phyloP scores from a whole-genome alignment of 108 stramenopile genomes.

The Cyclotella distinguenda region DNA sequence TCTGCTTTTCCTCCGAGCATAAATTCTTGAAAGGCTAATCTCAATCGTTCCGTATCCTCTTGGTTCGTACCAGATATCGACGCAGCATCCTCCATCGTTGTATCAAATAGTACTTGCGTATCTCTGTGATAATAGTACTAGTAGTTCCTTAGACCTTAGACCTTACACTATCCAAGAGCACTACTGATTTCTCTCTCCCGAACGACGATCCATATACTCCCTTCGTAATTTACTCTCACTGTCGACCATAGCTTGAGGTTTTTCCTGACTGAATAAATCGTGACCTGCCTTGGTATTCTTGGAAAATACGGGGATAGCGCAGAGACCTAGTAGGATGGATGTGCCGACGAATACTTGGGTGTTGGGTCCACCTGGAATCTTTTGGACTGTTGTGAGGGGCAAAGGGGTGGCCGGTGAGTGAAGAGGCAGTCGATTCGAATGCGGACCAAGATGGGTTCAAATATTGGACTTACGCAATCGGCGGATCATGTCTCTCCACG shows the following conservation, averaged over 20 bases:
- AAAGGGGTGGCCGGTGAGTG: background rate
- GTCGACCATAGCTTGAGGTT: conserved; percentile 68
- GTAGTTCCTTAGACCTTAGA: background rate
- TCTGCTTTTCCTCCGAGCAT: conserved; percentile 36
- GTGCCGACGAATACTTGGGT: conserved; percentile 62
- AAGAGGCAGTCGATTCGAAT: background rate
- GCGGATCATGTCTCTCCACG: background rate
- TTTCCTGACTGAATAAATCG: conserved; percentile 79
- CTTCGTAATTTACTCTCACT: conserved; percentile 51
- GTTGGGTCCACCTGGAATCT: conserved; percentile 48
- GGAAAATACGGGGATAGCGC: conserved; percentile 66
- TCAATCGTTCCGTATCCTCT: conserved; percentile 42
- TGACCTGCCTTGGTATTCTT: conserved; percentile 69
- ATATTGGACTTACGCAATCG: conserved; percentile 9
- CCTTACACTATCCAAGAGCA: background rate
- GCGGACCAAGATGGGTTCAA: background rate
- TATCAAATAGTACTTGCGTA: background rate
- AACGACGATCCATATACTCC: conserved; percentile 42
- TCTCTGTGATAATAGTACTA: background rate
- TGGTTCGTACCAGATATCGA: conserved; percentile 7
- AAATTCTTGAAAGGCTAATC: conserved; percentile 46
- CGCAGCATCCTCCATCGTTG: conserved; percentile 4
- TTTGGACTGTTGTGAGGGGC: conserved; percentile 26
- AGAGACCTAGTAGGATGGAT: conserved; percentile 52
- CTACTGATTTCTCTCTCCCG: conserved; percentile 4